phyloP scores from a whole-genome alignment of 2,329 filamentous ascomycete species.

The Elsinoe ampelina region DNA sequence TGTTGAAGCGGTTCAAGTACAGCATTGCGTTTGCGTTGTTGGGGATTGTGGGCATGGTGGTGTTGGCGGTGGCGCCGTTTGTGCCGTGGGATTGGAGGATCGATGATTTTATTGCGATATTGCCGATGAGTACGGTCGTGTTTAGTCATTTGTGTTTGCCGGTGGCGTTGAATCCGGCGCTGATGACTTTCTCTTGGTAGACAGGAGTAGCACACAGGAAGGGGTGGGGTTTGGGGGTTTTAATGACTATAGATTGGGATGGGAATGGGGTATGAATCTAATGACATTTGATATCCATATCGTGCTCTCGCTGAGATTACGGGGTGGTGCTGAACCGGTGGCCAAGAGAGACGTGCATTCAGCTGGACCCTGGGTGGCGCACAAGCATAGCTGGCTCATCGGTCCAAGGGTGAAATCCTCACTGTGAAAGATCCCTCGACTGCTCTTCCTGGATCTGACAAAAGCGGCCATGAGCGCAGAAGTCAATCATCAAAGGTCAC shows the following conservation, averaged over 20 bases:
- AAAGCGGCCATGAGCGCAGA: no score
- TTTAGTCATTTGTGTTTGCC: constrained; percentile 62
- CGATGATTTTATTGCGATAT: constrained; percentile 51
- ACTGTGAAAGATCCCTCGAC: no score
- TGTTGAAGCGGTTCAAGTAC: constrained; percentile 70
- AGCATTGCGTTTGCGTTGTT: constrained; percentile 54
- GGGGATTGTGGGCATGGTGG: constrained; percentile 53
- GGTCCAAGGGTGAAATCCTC: no score
- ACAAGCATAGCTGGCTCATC: no score
- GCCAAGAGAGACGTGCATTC: no score
- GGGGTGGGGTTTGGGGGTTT: no score
- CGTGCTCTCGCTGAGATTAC: no score
- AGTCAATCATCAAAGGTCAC: no score
- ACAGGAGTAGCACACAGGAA: no score
- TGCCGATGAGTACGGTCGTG: constrained; percentile 65
- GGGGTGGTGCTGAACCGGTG: no score
- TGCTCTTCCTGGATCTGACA: no score
- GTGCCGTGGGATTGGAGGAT: constrained; percentile 50
- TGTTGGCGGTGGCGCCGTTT: constrained; percentile 54
- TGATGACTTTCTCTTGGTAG: constrained; percentile 73
- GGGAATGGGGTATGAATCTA: background rate
- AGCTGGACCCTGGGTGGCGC: no score
- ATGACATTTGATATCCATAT: background rate
- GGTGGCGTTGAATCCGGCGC: constrained; percentile 64
- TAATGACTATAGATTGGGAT: background rate